phyloP scores from a whole-genome alignment of 345 rosid genomes.

The Populus ilicifolia region DNA sequence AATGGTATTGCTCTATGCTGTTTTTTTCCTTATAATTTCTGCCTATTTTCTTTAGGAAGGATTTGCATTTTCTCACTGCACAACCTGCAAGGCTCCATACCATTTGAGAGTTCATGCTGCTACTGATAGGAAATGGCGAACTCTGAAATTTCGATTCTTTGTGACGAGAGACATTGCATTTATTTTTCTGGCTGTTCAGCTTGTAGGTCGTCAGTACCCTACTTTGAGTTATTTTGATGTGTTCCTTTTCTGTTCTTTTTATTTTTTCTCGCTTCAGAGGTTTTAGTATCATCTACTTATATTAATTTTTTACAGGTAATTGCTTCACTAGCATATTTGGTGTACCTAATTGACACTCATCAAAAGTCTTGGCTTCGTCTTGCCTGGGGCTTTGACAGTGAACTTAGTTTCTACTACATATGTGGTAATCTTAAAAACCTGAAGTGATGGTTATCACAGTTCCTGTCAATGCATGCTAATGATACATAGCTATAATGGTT shows the following conservation, averaged over 20 bases:
- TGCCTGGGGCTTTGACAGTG: slow-evolving; percentile 90
- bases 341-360: slow-evolving; percentile 66
- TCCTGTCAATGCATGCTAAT: slow-evolving; percentile 2
- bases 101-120: slow-evolving; percentile 96
- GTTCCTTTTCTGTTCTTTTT: not conserved
- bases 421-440: slow-evolving; percentile 65
- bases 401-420: slow-evolving; percentile 85
- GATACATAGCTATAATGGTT: not conserved
- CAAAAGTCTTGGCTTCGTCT: slow-evolving; percentile 80
- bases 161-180: slow-evolving; percentile 92
- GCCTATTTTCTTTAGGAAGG: slow-evolving; percentile 66
- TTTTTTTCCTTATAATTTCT: not conserved
- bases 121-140: slow-evolving; percentile 94
- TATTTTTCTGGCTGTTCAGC: slow-evolving; percentile 88
- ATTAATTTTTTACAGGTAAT: slow-evolving; percentile 58
- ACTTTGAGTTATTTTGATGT: not conserved
- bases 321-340: slow-evolving; percentile 81
- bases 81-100: slow-evolving; percentile 98
- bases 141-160: slow-evolving; percentile 93
- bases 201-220: slow-evolving; percentile 47
- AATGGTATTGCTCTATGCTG: not conserved
- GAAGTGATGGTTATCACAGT: not conserved
- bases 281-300: slow-evolving; percentile 1
- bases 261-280: not conserved
- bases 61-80: slow-evolving; percentile 98